Evolutionary conservation across 1,284 basidiomycete genomes (phyloP), one percentile per base, ranked within the genome.

Genomic region (Irpex sp.): DNA sequence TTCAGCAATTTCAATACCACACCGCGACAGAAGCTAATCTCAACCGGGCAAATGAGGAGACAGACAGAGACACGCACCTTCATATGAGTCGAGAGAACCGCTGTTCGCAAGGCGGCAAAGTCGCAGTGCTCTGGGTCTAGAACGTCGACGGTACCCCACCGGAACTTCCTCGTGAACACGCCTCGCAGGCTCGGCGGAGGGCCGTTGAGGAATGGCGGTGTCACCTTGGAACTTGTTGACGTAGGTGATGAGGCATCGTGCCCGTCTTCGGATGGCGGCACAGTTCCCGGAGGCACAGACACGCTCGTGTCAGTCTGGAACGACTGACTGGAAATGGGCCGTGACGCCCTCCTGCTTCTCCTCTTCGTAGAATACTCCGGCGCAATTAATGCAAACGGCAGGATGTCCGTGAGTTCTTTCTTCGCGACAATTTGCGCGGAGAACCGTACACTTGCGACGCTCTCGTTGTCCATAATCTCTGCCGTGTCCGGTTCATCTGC

Each of bases 101-200:
- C 88, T 17, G 89, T 92, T 67, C 92, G 82, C 74, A 94, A 76
- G 66, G 92, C 89, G 57, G 90, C 84, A 71, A 92, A 93, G 75
- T 94, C 92, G 68, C 92, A 94, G 69, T 94, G 92, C 57, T 80
- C 81, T 60, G 92, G 91, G 72, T 92, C 82, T 53, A 94, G 83
- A 63, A 93, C 92, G 74, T 94, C 92, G 63, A 94, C 81, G 21
- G 83, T 89, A 17, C 92, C 92, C 92, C 92, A 94, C 68, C 92
- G 78, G 73, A 88, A 93, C 71, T 85, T 87, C 64, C 92, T 79
- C 43, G 85, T 80, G 73, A 92, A 93, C 61, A 89, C 79, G 58
- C 89, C 89, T 74, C 81, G 84, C 70, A 92, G 75, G 70, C 86
- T 83, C 36, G 86, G 83, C 31, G 87, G 88, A 17, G 86, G 84